phyloP scores from a whole-genome alignment of 371 early-diverging fungal species.

The Rhizopus delemar region DNA sequence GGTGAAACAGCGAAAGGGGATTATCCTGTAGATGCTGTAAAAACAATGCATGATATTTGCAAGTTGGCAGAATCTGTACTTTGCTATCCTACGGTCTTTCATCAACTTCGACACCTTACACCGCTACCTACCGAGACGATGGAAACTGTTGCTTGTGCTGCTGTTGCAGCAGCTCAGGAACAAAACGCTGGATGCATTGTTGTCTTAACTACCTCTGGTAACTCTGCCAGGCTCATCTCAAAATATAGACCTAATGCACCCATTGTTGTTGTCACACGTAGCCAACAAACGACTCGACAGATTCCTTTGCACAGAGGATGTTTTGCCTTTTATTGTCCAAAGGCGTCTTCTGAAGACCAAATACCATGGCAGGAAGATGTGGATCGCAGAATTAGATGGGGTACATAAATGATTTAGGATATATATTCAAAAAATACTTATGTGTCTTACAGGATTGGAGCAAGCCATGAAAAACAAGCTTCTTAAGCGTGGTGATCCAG shows the following conservation, averaged over 20 bases:
- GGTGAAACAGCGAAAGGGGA: conserved; percentile 97
- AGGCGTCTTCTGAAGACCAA: conserved; percentile 49
- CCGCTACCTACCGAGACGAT: conserved; percentile 77
- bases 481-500: conserved; percentile 61
- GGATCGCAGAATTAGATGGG: conserved; percentile 77
- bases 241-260: conserved; percentile 95
- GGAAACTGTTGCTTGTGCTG: conserved; percentile 93
- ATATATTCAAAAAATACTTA: not conserved
- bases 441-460: conserved; percentile 57
- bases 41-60: conserved; percentile 79
- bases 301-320: conserved; percentile 88
- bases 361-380: conserved; percentile 86
- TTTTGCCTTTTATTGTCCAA: conserved; percentile 85
- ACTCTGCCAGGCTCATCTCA: conserved; percentile 87
- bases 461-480: conserved; percentile 67
- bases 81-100: conserved; percentile 78
- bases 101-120: conserved; percentile 78
- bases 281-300: conserved; percentile 84
- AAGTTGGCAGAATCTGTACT: conserved; percentile 76
- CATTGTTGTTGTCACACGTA: conserved; percentile 88
- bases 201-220: conserved; percentile 78
- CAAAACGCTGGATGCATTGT: conserved; percentile 88
- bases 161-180: conserved; percentile 87
- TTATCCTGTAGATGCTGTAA: conserved; percentile 77
- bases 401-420: conserved; percentile 24